Base-by-base conservation (phyloP, 192 early-diverging fungal species). In the Dispira simplex region DNA sequence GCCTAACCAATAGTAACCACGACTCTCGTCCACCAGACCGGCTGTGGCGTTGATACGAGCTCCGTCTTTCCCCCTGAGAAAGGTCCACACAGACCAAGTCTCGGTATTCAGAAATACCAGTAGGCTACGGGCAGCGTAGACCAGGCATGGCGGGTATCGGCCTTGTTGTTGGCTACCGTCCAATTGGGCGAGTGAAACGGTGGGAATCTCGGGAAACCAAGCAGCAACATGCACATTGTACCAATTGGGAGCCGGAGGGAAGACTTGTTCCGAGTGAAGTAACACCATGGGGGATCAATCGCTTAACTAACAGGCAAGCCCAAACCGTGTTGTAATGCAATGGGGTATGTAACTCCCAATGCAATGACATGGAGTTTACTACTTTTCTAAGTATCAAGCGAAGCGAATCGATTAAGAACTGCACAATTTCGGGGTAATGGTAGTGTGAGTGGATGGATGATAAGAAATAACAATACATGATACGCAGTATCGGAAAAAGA, bases 191-290 rank as follows among this genome's bases (percentile, higher is more conserved):
- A 51, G 1, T 16, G 18, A 20, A 51, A 23, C 48, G 48, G 48
- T 23, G 48, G 16, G 18, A 16, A 12, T 21, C 25, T 25, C 16
- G 21, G 58, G 28, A 5, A 60, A 14, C 21, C 32, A 21, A 43
- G 4, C 39, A 10, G 58, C 58, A 10, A 44, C 39, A 4, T 60
- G 58, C 13, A 32, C 25, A 43, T 43, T 60, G 58, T 60, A 60
- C 58, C 58, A 60, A 43, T 60, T 60, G 14, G 58, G 58, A 11
- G 58, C 58, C 9, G 58, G 58, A 12, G 39, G 39, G 13, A 60
- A 27, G 2, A 44, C 27, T 44, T 13, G 20, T 26, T 26, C 20
- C 18, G 54, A 56, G n/a, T 56, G 18, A 56, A 56, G 54, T 27
- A 56, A 39, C 32, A 39, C 32, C 32, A 39, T 39, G 32, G 32